Conservation (phyloP, 345 rosid species). For the Microcos paniculata region DNA sequence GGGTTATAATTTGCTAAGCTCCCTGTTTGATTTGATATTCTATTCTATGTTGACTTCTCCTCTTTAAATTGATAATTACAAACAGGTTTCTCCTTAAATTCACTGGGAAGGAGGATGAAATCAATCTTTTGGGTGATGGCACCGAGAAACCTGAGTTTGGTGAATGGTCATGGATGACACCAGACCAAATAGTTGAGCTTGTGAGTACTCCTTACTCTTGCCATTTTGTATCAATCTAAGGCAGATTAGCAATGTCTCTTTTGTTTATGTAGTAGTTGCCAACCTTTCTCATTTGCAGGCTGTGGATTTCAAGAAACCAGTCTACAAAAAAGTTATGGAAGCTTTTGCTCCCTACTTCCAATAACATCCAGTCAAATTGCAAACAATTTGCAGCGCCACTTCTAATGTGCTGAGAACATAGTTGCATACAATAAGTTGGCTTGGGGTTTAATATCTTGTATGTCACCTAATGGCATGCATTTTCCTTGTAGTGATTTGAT, state of each 20-base stretch:
- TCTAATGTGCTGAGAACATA: background rate
- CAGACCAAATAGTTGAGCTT: slow-evolving; percentile 57
- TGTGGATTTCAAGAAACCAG: slow-evolving; percentile 87
- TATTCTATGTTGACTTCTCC: background rate
- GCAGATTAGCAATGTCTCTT: background rate
- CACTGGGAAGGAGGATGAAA: slow-evolving; percentile 81
- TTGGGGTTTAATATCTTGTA: background rate
- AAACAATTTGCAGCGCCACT: background rate
- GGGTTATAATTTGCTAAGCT: background rate
- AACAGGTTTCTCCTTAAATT: slow-evolving; percentile 84
- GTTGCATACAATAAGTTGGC: background rate
- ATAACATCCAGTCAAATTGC: slow-evolving; percentile 7
- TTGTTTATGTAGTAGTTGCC: background rate
- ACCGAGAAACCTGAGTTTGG: slow-evolving; percentile 93
- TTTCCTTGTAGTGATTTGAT: background rate
- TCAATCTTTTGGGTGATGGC: slow-evolving; percentile 86
- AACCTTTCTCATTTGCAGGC: slow-evolving; percentile 50
- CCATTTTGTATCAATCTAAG: background rate
- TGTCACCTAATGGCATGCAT: background rate
- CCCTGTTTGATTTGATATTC: background rate
- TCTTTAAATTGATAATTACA: background rate
- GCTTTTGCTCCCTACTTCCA: slow-evolving; percentile 64
- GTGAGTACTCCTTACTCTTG: slow-evolving; percentile 35
- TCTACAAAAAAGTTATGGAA: slow-evolving; percentile 69
- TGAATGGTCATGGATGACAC: slow-evolving; percentile 80